Percentiles rank a stretch among this genome's conserved stretches.
phyloP scores from a whole-genome alignment of 805 yeast genomes.

The Pichia sporocuriosa region DNA sequence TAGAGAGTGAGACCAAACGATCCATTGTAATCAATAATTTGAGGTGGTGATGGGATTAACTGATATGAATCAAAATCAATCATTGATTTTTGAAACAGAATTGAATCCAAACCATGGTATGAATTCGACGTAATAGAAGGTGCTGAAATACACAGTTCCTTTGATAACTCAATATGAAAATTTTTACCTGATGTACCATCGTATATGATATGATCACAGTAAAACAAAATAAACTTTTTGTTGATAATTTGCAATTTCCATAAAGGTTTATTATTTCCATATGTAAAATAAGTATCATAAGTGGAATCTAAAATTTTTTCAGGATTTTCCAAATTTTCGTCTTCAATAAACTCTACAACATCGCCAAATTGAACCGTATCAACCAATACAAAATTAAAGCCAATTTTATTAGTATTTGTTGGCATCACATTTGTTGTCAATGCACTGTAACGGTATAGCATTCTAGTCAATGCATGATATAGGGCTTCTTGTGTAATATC shows the following conservation, averaged over 20 bases:
- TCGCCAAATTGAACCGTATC: slow-evolving; percentile 9
- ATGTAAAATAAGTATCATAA: neutral
- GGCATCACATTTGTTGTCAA: neutral
- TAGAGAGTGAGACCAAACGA: slow-evolving; percentile 2
- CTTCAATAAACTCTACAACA: slow-evolving; percentile 16
- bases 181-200: slow-evolving; percentile 30
- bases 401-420: neutral
- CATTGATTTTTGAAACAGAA: slow-evolving; percentile 4
- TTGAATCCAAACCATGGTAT: neutral
- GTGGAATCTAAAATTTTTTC: neutral
- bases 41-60: slow-evolving; percentile 1
- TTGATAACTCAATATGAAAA: slow-evolving; percentile 27
- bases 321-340: neutral
- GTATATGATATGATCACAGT: slow-evolving; percentile 28
- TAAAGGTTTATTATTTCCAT: slow-evolving; percentile 12
- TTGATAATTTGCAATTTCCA: slow-evolving; percentile 16
- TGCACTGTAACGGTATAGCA: slow-evolving; percentile 10
- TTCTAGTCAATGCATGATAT: slow-evolving; percentile 5
- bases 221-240: slow-evolving; percentile 10
- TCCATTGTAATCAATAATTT: slow-evolving; percentile 1
- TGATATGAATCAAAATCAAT: neutral
- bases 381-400: neutral
- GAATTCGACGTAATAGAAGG: neutral
- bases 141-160: neutral
- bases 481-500: slow-evolving; percentile 2